Evolutionary conservation across 495 filamentous ascomycete species (phyloP).

Genomic region (Penicillium silybi): DNA sequence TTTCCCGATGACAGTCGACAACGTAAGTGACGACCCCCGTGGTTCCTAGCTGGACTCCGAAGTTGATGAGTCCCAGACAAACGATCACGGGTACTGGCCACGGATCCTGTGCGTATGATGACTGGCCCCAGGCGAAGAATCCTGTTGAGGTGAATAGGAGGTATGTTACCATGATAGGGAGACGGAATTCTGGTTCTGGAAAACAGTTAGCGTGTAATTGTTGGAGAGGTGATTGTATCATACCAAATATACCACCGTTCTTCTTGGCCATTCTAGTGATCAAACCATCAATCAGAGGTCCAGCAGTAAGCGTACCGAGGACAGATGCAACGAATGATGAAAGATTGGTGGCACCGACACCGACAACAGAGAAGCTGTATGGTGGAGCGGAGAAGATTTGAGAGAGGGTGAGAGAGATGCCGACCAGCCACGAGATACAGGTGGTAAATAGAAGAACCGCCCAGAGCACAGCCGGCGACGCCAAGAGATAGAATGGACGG

Average conservation of each 20-base stretch:
- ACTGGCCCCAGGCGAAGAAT: constrained; percentile 44
- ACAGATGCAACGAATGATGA: constrained; percentile 39
- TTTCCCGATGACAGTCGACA: constrained; percentile 40
- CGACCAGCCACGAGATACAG: constrained; percentile 46
- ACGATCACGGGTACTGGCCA: constrained; percentile 41
- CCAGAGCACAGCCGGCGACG: constrained; percentile 41
- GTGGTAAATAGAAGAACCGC: constrained; percentile 39
- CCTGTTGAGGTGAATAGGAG: constrained; percentile 39
- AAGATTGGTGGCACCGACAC: constrained; percentile 40
- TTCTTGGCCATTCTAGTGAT: constrained; percentile 28
- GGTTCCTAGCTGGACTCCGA: constrained; percentile 40
- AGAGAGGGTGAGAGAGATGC: constrained; percentile 39
- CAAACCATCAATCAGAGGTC: constrained; percentile 40
- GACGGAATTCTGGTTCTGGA: constrained; percentile 45
- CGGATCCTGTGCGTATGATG: constrained; percentile 20
- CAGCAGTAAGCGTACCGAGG: constrained; percentile 33
- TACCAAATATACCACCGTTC: constrained; percentile 30
- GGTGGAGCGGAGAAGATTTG: constrained; percentile 46
- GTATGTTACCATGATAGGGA: constrained; percentile 39
- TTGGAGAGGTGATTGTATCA: not conserved
- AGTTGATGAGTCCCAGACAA: constrained; percentile 41
- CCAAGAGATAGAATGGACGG: constrained; percentile 40
- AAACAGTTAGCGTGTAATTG: constrained; percentile 19
- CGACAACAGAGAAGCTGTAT: constrained; percentile 42
- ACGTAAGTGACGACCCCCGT: constrained; percentile 39